Conservation (phyloP, 768 basidiomycete genomes). For the Rubroboletus satanas region DNA sequence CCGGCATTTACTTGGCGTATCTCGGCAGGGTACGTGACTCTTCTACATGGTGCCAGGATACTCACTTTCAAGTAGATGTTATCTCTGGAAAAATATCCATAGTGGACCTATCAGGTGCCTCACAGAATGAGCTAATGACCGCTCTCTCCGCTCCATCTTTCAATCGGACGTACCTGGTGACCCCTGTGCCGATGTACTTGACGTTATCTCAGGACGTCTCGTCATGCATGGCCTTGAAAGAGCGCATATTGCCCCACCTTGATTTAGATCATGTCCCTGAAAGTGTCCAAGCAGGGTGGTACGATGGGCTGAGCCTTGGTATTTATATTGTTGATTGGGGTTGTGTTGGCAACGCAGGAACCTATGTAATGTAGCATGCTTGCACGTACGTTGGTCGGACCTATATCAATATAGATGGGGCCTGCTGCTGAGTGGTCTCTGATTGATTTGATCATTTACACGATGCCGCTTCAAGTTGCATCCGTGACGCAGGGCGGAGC, state of each 20-base stretch:
- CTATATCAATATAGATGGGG: neutral
- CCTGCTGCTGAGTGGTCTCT: neutral
- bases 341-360: conserved; percentile 2
- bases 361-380: conserved; percentile 1
- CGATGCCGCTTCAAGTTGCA: neutral
- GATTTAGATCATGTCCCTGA: conserved; percentile 37
- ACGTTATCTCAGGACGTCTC: conserved; percentile 14
- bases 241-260: conserved; percentile 35
- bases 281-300: conserved; percentile 25
- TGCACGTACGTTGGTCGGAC: neutral
- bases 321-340: conserved; percentile 25
- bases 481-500: neutral
- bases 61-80: conserved; percentile 21
- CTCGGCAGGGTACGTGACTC: conserved; percentile 18
- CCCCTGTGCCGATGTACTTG: conserved; percentile 28
- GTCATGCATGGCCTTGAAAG: conserved; percentile 24
- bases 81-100: conserved; percentile 18
- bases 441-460: neutral
- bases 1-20: conserved; percentile 32
- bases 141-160: conserved; percentile 12
- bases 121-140: conserved; percentile 14
- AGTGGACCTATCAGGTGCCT: conserved; percentile 31
- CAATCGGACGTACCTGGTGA: conserved; percentile 26
- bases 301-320: conserved; percentile 32
- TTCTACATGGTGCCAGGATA: neutral